A percentile compares a stretch with the other conserved stretches of the same genome.
Conservation (phyloP, 208 protist genomes). For the Crithidia bombi region DNA sequence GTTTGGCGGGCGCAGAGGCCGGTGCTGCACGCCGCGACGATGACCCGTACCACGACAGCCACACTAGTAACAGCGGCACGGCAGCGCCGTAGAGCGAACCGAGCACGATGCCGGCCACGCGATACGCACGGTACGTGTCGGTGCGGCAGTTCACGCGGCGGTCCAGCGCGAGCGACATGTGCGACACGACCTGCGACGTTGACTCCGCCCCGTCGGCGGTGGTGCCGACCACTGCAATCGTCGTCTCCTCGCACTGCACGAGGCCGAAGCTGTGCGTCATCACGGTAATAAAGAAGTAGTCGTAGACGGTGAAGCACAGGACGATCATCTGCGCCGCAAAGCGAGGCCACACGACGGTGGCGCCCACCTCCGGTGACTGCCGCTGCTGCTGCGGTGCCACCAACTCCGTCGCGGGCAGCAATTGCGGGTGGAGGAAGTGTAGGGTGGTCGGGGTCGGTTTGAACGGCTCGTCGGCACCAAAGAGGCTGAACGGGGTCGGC, state of each 20-base stretch:
- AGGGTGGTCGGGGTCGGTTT: conserved; percentile 23
- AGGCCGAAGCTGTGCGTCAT: conserved; percentile 40
- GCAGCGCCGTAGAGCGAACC: conserved; percentile 28
- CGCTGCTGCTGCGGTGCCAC: conserved; percentile 19
- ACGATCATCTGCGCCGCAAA: conserved; percentile 29
- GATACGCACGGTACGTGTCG: conserved; percentile 21
- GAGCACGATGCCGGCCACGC: conserved; percentile 29
- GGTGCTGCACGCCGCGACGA: neutral
- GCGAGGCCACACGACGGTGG: conserved; percentile 36
- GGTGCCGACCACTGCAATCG: conserved; percentile 5
- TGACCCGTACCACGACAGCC: conserved; percentile 8
- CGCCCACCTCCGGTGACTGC: neutral
- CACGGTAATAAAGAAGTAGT: conserved; percentile 36
- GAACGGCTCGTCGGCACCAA: conserved; percentile 35
- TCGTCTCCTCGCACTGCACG: conserved; percentile 33
- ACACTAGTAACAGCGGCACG: conserved; percentile 25
- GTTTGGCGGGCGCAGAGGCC: neutral
- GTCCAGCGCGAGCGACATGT: conserved; percentile 18
- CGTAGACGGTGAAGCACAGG: conserved; percentile 24
- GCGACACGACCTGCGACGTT: conserved; percentile 1
- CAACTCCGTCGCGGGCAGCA: conserved; percentile 18
- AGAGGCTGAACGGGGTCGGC: conserved; percentile 41
- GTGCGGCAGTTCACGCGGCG: conserved; percentile 27
- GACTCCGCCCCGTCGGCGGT: neutral
- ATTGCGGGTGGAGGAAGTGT: conserved; percentile 11